Base-by-base conservation (phyloP, 2,329 filamentous ascomycete species). In the Colletotrichum tamarilloi region DNA sequence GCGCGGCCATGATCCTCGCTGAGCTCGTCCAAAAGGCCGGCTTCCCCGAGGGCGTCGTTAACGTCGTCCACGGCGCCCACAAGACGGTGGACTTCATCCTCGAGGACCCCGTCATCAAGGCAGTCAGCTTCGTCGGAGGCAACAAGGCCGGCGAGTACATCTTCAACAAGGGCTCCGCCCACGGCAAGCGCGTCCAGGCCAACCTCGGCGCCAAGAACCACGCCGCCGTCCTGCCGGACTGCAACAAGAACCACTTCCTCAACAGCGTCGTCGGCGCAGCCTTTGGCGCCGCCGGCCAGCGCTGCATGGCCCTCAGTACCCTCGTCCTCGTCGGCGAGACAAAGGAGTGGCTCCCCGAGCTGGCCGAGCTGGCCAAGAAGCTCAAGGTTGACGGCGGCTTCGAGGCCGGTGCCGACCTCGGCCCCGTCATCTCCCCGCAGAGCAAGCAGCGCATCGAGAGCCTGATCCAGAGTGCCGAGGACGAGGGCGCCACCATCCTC, bases 131-230 rank as follows among this genome's bases (percentile, higher is more conserved):
- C 79, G 94, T 97, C 49, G 94, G 94, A 75, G 91, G 92, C 84
- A 97, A 97, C 87, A 94, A 94, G 87, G 94, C 94, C 8, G 94
- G 94, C 79, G 93, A 96, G 85, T 97, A 97, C 86, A 97, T 97
- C 82, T 97, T 92, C 84, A 84, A 87, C 68, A 91, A 93, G 69
- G 94, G 91, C 38, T 95, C 93, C 1, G 94, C 93, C 79, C 95
- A 96, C 79, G 94, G 94, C 80, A 97, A 97, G 89, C 92, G 94
- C 79, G 93, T 95, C 38, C 94, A 97, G 85, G 94, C 94, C 81
- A 97, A 97, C 84, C 85, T 97, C 74, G 94, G 94, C 53, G 94
- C 94, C 77, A 97, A 97, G 89, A 97, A 97, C 87, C 94, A 97
- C 82, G 94, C 94, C 32, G 93, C 93, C 66, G 92, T 97, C 35